These are phyloP conservation scores for Monotropa hypopitys DNA, from an alignment of 179 eudicot genomes.

Conservation along the genomic window DNA sequence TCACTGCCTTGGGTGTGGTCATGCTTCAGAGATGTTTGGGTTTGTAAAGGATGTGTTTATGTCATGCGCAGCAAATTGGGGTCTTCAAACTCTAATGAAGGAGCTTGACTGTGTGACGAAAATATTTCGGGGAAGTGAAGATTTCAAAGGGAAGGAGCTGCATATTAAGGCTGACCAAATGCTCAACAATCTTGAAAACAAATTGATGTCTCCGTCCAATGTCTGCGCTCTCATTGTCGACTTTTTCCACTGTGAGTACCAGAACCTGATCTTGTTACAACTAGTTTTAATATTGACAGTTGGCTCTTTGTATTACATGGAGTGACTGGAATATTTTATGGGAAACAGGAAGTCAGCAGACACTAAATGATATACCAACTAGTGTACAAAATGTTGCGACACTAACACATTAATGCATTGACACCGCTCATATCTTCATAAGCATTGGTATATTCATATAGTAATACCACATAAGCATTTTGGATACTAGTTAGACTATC, in stretches of 20 bases:
- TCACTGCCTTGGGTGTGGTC: conserved; percentile 72
- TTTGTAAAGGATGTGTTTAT: conserved; percentile 69
- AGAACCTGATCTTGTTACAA: neutral
- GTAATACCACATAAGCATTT: neutral
- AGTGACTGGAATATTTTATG: neutral
- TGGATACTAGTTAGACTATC: neutral
- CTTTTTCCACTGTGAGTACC: conserved; percentile 54
- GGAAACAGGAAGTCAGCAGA: neutral
- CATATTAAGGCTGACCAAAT: conserved; percentile 53
- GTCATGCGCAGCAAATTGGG: conserved; percentile 62
- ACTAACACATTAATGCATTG: neutral
- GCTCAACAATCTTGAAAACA: conserved; percentile 42
- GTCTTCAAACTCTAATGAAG: conserved; percentile 40
- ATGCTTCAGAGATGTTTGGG: conserved; percentile 85
- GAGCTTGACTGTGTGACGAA: conserved; percentile 77
- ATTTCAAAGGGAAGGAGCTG: conserved; percentile 55
- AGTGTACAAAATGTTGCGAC: neutral
- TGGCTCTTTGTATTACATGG: neutral
- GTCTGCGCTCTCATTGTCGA: conserved; percentile 49
- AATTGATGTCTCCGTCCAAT: conserved; percentile 45
- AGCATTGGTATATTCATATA: neutral
- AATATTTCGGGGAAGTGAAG: conserved; percentile 57
- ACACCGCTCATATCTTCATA: neutral
- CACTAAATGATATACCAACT: neutral
- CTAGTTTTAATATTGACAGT: neutral